These are phyloP conservation scores for Aspergillus fijiensis DNA, from an alignment of 2,329 filamentous ascomycete species.

Conservation along the genomic window DNA sequence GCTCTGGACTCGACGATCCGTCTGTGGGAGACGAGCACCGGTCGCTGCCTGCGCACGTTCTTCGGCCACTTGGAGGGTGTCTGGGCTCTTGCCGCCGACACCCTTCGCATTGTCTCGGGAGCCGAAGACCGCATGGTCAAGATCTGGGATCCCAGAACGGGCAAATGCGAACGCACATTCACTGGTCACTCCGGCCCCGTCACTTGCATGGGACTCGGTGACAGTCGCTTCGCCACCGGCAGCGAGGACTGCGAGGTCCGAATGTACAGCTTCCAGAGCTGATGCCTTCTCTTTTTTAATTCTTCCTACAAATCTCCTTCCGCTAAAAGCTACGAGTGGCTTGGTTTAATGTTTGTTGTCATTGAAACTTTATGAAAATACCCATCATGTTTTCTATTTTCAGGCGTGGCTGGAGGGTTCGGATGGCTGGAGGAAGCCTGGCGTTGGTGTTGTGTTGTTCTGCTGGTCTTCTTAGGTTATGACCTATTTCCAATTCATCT, in stretches of 20 bases:
- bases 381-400: background rate
- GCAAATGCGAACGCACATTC: conserved; percentile 88
- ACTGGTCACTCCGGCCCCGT: conserved; percentile 88
- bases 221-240: conserved; percentile 84
- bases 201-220: conserved; percentile 87
- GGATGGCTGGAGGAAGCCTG: background rate
- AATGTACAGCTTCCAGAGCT: conserved; percentile 70
- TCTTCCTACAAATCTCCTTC: conserved; percentile 10
- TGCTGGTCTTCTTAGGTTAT: background rate
- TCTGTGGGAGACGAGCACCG: conserved; percentile 83
- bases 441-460: background rate
- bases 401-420: background rate
- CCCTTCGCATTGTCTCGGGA: conserved; percentile 80
- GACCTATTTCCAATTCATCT: background rate
- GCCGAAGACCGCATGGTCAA: conserved; percentile 95
- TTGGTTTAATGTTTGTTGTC: background rate
- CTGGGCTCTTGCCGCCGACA: conserved; percentile 89
- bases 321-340: background rate
- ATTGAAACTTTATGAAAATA: background rate
- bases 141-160: conserved; percentile 88
- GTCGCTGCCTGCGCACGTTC: conserved; percentile 83
- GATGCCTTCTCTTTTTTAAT: conserved; percentile 4
- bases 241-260: conserved; percentile 91
- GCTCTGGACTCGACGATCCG: conserved; percentile 89
- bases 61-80: conserved; percentile 97